Conservation (phyloP, 306 rosid genomes). For the Phaseolus lunatus region DNA sequence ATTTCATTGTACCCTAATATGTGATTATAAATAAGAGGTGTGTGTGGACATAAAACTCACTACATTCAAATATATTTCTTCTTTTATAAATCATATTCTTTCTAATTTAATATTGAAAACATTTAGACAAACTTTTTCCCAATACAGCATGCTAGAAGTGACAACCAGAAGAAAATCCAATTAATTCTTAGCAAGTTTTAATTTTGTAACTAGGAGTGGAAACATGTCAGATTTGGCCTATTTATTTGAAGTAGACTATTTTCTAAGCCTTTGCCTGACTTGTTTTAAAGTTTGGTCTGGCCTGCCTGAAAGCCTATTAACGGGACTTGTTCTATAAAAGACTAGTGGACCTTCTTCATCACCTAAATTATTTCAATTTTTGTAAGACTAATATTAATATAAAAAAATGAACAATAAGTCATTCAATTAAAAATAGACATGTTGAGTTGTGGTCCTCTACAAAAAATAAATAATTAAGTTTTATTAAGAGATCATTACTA, state of each 20-base stretch:
- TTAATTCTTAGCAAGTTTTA: slow-evolving; percentile 3
- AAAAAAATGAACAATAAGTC: too few species aligned
- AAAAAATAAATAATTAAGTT: too few species aligned
- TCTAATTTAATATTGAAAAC: background rate
- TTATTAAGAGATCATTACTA: too few species aligned
- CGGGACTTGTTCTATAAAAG: background rate
- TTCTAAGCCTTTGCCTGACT: background rate
- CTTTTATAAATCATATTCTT: background rate
- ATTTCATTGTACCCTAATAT: background rate
- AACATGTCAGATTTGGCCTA: background rate
- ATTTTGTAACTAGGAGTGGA: background rate
- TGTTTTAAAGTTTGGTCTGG: background rate
- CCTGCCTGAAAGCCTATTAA: background rate
- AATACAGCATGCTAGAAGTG: slow-evolving; percentile 16
- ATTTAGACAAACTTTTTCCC: background rate
- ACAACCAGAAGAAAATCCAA: slow-evolving; percentile 8
- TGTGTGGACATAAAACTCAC: background rate
- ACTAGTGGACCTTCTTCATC: too few species aligned
- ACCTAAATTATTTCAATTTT: too few species aligned
- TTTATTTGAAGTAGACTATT: background rate
- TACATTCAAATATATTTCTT: background rate
- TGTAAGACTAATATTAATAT: too few species aligned
- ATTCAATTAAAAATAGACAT: too few species aligned
- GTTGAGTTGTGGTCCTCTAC: too few species aligned
- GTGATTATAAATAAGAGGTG: background rate